phyloP scores from a whole-genome alignment of 371 early-diverging fungal genomes.

The Haplosporangium sp. region DNA sequence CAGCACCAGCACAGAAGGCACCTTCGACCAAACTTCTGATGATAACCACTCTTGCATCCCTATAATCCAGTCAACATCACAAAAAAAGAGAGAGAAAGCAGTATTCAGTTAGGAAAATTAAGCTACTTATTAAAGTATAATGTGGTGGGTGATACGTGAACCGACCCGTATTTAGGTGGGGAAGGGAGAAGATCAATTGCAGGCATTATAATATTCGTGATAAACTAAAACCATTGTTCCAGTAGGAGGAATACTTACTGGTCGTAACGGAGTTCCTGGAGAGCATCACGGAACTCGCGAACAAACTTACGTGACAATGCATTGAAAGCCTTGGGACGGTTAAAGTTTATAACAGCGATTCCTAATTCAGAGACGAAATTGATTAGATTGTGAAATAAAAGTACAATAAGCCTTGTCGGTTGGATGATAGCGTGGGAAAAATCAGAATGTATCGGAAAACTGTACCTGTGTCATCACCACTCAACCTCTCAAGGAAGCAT shows the following conservation, averaged over 20 bases:
- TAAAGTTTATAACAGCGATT: constrained; percentile 84
- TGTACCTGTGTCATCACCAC: constrained; percentile 65
- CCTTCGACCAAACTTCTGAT: constrained; percentile 83
- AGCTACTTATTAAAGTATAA: constrained; percentile 29
- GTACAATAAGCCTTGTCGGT: too few relatives aligned
- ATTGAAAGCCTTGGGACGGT: constrained; percentile 91
- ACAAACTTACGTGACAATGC: constrained; percentile 89
- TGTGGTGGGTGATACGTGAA: too few relatives aligned
- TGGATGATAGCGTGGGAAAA: constrained; percentile 32
- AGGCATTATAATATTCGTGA: not conserved
- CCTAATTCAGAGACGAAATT: constrained; percentile 60
- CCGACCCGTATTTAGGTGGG: too few relatives aligned
- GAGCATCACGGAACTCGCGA: constrained; percentile 74
- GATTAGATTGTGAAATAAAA: too few relatives aligned
- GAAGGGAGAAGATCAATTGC: too few relatives aligned
- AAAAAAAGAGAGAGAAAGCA: not conserved
- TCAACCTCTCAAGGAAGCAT: constrained; percentile 72
- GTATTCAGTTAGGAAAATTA: not conserved
- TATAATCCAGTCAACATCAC: constrained; percentile 21
- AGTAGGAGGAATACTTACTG: constrained; percentile 16
- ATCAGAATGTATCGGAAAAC: not conserved
- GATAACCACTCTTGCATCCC: constrained; percentile 83
- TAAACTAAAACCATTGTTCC: not conserved
- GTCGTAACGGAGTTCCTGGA: constrained; percentile 77
- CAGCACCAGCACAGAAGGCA: constrained; percentile 97